Evolutionary conservation across 2,329 filamentous ascomycete species (phyloP).

Genomic region (Fusarium floridanum): DNA sequence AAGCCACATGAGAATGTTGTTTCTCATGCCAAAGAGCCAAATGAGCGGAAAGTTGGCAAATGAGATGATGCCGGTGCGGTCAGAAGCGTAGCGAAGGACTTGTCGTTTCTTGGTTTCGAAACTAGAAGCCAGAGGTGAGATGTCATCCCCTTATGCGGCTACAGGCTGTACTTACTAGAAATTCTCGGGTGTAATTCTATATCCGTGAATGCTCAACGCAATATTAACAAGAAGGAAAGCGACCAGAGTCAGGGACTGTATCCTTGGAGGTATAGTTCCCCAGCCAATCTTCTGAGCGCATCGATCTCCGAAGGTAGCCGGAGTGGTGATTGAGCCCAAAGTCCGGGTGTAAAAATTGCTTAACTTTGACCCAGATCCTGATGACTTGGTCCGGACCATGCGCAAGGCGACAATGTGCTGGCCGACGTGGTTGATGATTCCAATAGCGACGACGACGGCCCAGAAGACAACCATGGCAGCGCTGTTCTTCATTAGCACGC

Average conservation of each 20-base stretch:
- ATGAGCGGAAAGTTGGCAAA: slow-evolving; percentile 74
- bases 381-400: background rate
- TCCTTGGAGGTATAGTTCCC: slow-evolving; percentile 58
- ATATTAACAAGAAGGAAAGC: slow-evolving; percentile 56
- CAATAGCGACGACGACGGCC: slow-evolving; percentile 54
- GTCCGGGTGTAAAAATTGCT: slow-evolving; percentile 45
- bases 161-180: slow-evolving; percentile 51
- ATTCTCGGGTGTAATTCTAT: slow-evolving; percentile 53
- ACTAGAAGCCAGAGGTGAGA: slow-evolving; percentile 42
- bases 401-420: slow-evolving; percentile 21
- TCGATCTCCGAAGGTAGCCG: slow-evolving; percentile 59
- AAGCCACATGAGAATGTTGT: slow-evolving; percentile 74
- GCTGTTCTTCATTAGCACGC: slow-evolving; percentile 31
- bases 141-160: fast-evolving
- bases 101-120: slow-evolving; percentile 53
- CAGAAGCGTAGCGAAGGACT: slow-evolving; percentile 67
- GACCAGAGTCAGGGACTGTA: slow-evolving; percentile 57
- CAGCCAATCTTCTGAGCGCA: slow-evolving; percentile 60
- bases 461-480: slow-evolving; percentile 57
- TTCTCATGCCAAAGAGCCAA: slow-evolving; percentile 76
- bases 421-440: slow-evolving; percentile 49
- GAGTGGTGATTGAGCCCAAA: slow-evolving; percentile 52
- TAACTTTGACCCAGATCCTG: background rate
- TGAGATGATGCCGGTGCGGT: slow-evolving; percentile 73
- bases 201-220: slow-evolving; percentile 53